Evolutionary conservation across 768 basidiomycete genomes (phyloP).

Genomic region (Russula lepida): DNA sequence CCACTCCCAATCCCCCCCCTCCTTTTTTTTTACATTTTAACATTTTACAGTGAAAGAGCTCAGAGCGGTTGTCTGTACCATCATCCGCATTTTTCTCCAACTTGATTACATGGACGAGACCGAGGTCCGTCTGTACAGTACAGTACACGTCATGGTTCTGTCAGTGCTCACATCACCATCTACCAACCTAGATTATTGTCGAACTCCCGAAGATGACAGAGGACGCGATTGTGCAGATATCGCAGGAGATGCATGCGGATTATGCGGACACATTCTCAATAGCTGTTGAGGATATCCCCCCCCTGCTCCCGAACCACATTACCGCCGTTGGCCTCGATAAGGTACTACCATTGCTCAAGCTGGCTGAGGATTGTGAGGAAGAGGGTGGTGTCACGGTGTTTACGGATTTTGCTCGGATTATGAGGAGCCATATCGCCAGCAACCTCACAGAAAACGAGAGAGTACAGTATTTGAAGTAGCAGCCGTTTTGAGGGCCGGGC

Average conservation of each 20-base stretch:
- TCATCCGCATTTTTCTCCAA: conserved; percentile 9
- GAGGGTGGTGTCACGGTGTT: background rate
- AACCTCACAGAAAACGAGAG: conserved; percentile 15
- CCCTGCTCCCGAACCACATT: background rate
- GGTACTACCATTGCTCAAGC: conserved; percentile 1
- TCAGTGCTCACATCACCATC: background rate
- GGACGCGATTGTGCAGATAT: conserved; percentile 8
- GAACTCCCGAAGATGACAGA: conserved; percentile 11
- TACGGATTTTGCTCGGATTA: conserved; percentile 4
- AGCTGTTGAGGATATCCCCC: conserved; percentile 12
- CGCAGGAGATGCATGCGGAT: conserved; percentile 6
- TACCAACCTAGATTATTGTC: background rate
- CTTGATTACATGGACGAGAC: conserved; percentile 1
- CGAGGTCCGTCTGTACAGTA: conserved; percentile 10
- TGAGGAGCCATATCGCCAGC: conserved; percentile 11
- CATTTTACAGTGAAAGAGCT: conserved; percentile 14
- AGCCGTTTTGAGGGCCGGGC: background rate
- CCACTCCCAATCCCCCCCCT: background rate
- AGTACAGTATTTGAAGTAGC: background rate
- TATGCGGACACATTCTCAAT: conserved; percentile 9
- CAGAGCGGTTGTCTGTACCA: background rate
- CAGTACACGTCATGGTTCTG: too few species aligned
- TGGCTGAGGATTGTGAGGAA: background rate
- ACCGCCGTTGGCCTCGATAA: conserved; percentile 1
- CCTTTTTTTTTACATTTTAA: background rate